Percentiles rank a stretch among this genome's conserved stretches.
Evolutionary conservation across 306 rosid genomes (phyloP).

Genomic region (cucumber (Cucumis sativus)): Cucumber_9930_V3 NC_026657.2:5531501-5532000

Average conservation of each 20-base stretch:
- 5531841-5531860: no score
- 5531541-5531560: neutral
- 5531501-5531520: neutral
- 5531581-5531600: neutral
- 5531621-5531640: neutral
- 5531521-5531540: neutral
- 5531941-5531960: no score
- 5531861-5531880: no score
- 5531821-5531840: no score
- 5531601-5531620: neutral
- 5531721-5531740: neutral
- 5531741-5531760: neutral
- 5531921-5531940: no score
- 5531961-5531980: no score
- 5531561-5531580: neutral
- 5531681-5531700: neutral
- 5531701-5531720: neutral
- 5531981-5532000: no score
- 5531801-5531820: neutral
- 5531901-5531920: no score
- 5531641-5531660: neutral
- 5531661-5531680: neutral
- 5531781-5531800: neutral
- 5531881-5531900: no score
- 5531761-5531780: neutral